These are phyloP conservation scores for Immersiporthe knoxdaviesiana DNA, from an alignment of 2,329 filamentous ascomycete species.

Conservation along the genomic window DNA sequence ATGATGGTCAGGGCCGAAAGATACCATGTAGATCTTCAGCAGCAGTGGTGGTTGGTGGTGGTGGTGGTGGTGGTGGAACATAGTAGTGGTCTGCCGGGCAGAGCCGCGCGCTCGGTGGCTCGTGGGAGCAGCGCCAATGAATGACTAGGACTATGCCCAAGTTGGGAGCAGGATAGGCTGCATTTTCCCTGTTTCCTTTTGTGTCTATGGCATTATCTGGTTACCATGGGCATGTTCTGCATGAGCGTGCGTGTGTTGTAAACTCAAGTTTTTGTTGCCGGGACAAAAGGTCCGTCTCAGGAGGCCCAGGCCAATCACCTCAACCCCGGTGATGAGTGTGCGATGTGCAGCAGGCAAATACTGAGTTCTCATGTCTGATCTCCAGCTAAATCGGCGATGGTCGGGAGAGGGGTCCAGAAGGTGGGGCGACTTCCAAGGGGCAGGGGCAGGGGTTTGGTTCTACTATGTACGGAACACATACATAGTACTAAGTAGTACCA, in stretches of 20 bases:
- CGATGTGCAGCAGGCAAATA: neutral
- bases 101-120: slow-evolving; percentile 9
- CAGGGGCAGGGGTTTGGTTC: slow-evolving; percentile 1
- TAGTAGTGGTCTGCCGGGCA: neutral
- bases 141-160: too few relatives aligned
- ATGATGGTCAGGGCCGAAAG: slow-evolving; percentile 15
- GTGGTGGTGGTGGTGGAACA: neutral
- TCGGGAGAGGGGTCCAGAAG: slow-evolving; percentile 10
- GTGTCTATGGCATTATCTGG: neutral
- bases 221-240: neutral
- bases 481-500: too few relatives aligned
- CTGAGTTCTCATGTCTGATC: slow-evolving; percentile 4
- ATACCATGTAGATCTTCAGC: neutral
- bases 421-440: slow-evolving; percentile 13
- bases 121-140: neutral
- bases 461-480: too few relatives aligned
- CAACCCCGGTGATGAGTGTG: neutral
- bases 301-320: neutral
- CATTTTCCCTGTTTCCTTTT: neutral
- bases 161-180: neutral
- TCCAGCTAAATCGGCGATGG: slow-evolving; percentile 18
- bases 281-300: slow-evolving; percentile 6
- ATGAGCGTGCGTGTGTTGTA: too few relatives aligned
- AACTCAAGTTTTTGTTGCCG: too few relatives aligned
- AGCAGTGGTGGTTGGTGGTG: neutral